These are phyloP conservation scores for Colletotrichum melonis DNA, from an alignment of 2,329 filamentous ascomycete genomes.

Conservation along the genomic window DNA sequence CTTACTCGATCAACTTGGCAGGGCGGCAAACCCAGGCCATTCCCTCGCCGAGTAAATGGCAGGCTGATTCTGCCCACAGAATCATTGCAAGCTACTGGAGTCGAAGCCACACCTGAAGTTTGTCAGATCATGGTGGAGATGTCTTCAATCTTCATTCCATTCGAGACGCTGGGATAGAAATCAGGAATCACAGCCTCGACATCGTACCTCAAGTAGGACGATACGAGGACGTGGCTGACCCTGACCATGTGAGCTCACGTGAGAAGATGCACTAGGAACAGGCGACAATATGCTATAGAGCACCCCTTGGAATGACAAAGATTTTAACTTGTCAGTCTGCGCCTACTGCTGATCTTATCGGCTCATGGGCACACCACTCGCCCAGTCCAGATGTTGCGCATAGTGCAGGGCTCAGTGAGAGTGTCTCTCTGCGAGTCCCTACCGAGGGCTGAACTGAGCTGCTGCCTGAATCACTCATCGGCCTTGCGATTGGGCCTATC, in stretches of 20 bases:
- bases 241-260: neutral
- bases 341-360: neutral
- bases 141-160: neutral
- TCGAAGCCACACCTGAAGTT: neutral
- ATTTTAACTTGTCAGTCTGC: too few relatives aligned
- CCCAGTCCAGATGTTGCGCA: neutral
- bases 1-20: neutral
- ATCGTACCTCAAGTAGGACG: neutral
- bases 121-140: neutral
- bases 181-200: neutral
- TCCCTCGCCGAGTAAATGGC: neutral
- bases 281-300: neutral
- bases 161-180: too few relatives aligned
- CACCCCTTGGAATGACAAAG: neutral
- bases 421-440: neutral
- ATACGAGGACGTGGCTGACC: neutral
- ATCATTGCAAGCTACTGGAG: too few relatives aligned
- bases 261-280: neutral
- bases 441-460: neutral
- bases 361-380: neutral
- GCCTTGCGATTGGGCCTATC: neutral
- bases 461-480: neutral
- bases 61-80: neutral
- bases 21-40: neutral
- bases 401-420: neutral